Conservation (phyloP, 345 rosid genomes). For the Eucalyptus regnans region DNA sequence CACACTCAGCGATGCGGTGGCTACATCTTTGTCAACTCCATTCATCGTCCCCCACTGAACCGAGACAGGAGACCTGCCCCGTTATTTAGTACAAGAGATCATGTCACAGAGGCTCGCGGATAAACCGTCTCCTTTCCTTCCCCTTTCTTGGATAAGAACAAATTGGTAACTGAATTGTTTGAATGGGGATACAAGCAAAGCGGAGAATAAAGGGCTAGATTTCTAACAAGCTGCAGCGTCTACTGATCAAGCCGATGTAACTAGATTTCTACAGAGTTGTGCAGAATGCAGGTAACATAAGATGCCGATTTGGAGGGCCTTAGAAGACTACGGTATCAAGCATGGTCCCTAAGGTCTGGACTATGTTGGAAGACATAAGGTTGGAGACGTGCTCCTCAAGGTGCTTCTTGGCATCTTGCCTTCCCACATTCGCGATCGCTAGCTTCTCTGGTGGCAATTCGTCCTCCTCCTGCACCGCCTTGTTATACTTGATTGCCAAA, state of each 20-base stretch:
- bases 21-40: background rate
- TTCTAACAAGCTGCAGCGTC: background rate
- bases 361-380: conserved; percentile 97
- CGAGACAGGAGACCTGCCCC: background rate
- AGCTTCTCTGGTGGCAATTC: conserved; percentile 90
- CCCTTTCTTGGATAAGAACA: background rate
- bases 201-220: background rate
- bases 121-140: background rate
- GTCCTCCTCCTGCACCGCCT: conserved; percentile 97
- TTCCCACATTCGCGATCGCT: conserved; percentile 88
- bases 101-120: background rate
- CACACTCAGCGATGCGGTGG: background rate
- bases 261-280: background rate
- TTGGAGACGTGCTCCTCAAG: conserved; percentile 92
- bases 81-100: background rate
- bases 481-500: conserved; percentile 76
- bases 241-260: background rate
- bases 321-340: conserved; percentile 92
- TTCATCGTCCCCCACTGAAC: background rate
- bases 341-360: conserved; percentile 96
- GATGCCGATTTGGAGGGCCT: background rate
- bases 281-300: background rate
- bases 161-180: background rate
- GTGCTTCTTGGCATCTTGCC: conserved; percentile 99
- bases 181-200: background rate